phyloP scores from a whole-genome alignment of 2,329 filamentous ascomycete genomes.

The Trematosphaeria pertusa region DNA sequence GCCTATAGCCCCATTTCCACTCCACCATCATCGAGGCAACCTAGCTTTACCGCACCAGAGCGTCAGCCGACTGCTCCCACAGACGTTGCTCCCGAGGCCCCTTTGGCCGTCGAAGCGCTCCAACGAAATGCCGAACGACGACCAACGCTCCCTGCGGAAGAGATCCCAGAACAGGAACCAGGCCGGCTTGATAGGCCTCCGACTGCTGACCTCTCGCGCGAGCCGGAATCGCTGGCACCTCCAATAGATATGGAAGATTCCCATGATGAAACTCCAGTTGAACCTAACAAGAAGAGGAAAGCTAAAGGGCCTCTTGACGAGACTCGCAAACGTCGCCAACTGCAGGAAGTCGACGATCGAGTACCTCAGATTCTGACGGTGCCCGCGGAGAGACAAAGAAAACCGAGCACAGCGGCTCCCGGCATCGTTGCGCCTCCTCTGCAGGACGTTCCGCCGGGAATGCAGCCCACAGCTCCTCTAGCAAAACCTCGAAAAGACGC shows the following conservation, averaged over 20 bases:
- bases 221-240: slow-evolving; percentile 17
- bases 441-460: slow-evolving; percentile 2
- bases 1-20: slow-evolving; percentile 3
- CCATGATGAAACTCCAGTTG: background rate
- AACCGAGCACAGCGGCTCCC: slow-evolving; percentile 20
- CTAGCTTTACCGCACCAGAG: background rate
- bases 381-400: slow-evolving; percentile 10
- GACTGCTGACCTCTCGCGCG: slow-evolving; percentile 12
- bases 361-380: slow-evolving; percentile 11
- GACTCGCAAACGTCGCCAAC: too few relatives aligned
- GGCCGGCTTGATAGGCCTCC: slow-evolving; percentile 11
- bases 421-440: slow-evolving; percentile 21
- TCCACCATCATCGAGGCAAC: slow-evolving; percentile 1
- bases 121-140: slow-evolving; percentile 7
- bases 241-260: background rate
- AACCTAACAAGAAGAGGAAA: too few relatives aligned
- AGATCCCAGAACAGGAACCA: slow-evolving; percentile 13
- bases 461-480: slow-evolving; percentile 4
- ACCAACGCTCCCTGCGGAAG: slow-evolving; percentile 8
- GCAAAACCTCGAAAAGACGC: slow-evolving; percentile 13
- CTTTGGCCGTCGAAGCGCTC: background rate
- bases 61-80: slow-evolving; percentile 1
- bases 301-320: too few relatives aligned
- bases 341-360: slow-evolving; percentile 4
- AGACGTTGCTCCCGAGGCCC: slow-evolving; percentile 1